Base-by-base conservation (phyloP, 2,329 filamentous ascomycete genomes). In the Aspergillus spinulosporus region DNA sequence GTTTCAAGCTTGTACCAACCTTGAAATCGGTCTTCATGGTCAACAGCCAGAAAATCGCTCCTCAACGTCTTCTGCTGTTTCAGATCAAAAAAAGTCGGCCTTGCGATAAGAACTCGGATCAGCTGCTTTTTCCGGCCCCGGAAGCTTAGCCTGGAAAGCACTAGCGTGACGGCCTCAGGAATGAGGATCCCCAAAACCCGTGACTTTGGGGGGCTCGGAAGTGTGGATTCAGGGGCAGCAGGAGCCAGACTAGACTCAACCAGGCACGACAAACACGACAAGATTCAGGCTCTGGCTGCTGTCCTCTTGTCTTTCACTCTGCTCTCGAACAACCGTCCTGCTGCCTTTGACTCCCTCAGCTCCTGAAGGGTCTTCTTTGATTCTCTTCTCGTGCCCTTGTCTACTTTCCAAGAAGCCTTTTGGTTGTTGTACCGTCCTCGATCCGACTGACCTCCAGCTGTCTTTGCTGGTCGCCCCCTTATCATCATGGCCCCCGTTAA, bases 1-100 rank as follows among this genome's bases (percentile, higher is more conserved):
- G 11, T 37, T 3, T 44, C 8, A 11, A 9, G 32, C 29, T 3
- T 12, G 7, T 44, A 53, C 58, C 57, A 75, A 95, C 93, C 86
- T 94, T 95, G 77, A 97, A 99, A 78, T 97, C 93, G 65, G 92
- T 97, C 89, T 97, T 99, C 94, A 99, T 99, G 59, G 62, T 82
- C 60, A 61, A 56, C 49, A 55, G 51, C 56, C 55, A 39, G 49
- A 58, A 48, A 31, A 31, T 52, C 37, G 28, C 52, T 65, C 65
- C 66, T 58, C 58, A 58, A 57, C 49, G 46, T 28, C 49, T 28
- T 43, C 29, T 40, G 11, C 21, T 5, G 45, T 45, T 53, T 21
- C 43, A 51, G 50, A 52, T 47, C 21, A 63, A 64, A 64, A 65
- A 62, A 59, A 59, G 53, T 62, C 57, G 52, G 44, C 45, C 50